Conservation (phyloP, 2,329 filamentous ascomycete species). For the Fusarium poae region DNA sequence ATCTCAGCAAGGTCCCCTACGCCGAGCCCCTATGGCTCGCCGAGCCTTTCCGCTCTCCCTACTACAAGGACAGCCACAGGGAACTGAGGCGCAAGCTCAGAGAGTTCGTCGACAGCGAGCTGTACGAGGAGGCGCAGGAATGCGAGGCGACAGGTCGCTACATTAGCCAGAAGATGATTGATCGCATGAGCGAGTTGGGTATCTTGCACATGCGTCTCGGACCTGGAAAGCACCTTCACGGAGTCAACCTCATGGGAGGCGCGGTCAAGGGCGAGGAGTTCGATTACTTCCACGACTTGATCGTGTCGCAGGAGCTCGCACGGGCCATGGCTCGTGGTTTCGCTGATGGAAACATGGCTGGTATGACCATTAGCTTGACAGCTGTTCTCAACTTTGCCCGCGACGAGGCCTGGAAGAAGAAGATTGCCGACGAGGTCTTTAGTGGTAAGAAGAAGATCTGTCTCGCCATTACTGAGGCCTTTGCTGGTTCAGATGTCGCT, state of each 20-base stretch:
- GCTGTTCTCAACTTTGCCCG: slow-evolving; percentile 84
- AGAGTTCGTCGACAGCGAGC: slow-evolving; percentile 77
- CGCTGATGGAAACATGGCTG: slow-evolving; percentile 87
- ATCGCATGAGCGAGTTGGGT: slow-evolving; percentile 80
- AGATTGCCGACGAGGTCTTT: slow-evolving; percentile 78
- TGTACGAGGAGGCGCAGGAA: slow-evolving; percentile 80
- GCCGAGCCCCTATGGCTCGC: slow-evolving; percentile 87
- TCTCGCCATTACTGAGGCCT: slow-evolving; percentile 88
- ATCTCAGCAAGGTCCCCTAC: slow-evolving; percentile 83
- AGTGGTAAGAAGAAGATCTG: slow-evolving; percentile 89
- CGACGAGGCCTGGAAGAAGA: slow-evolving; percentile 74
- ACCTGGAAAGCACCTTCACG: slow-evolving; percentile 84
- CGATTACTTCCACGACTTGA: slow-evolving; percentile 88
- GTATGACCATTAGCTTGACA: slow-evolving; percentile 85
- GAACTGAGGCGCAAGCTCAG: slow-evolving; percentile 77
- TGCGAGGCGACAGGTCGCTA: slow-evolving; percentile 80
- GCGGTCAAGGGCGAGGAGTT: slow-evolving; percentile 83
- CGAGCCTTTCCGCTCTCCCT: slow-evolving; percentile 81
- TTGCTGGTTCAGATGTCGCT: slow-evolving; percentile 84
- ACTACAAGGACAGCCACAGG: slow-evolving; percentile 82
- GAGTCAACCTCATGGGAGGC: slow-evolving; percentile 75
- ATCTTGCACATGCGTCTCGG: slow-evolving; percentile 86
- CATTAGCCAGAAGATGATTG: slow-evolving; percentile 79
- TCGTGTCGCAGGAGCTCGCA: slow-evolving; percentile 79
- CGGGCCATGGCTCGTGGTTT: slow-evolving; percentile 82